A percentile compares a stretch with the other conserved stretches of the same genome.
Conservation (phyloP, 345 rosid species). For the Arabis alpina region DNA sequence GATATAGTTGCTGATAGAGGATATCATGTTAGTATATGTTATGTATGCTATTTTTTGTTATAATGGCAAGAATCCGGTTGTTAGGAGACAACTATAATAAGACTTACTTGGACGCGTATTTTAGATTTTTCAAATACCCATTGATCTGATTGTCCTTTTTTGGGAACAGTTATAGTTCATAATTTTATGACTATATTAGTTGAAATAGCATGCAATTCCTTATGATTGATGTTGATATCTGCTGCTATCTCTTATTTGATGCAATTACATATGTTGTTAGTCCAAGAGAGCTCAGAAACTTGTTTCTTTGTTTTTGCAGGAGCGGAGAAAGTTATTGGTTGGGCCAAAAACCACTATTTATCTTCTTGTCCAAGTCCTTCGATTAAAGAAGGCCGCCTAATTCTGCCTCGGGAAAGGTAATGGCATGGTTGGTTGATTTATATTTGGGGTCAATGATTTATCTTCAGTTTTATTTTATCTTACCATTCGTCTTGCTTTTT, state of each 20-base stretch:
- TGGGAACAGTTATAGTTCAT: neutral
- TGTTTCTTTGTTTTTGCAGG: constrained; percentile 52
- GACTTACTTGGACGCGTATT: constrained; percentile 10
- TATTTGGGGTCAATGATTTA: constrained; percentile 9
- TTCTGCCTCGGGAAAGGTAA: constrained; percentile 87
- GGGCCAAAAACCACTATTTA: constrained; percentile 92
- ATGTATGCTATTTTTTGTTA: constrained; percentile 1
- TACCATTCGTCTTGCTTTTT: constrained; percentile 40
- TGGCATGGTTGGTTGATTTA: constrained; percentile 15
- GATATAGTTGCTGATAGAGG: constrained; percentile 17
- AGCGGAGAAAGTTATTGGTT: constrained; percentile 93
- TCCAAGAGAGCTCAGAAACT: constrained; percentile 25
- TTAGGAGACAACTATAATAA: constrained; percentile 19
- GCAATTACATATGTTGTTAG: constrained; percentile 22
- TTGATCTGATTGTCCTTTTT: constrained; percentile 6
- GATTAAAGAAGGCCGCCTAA: constrained; percentile 69
- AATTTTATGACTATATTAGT: neutral
- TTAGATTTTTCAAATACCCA: constrained; percentile 20
- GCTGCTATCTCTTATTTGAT: constrained; percentile 9
- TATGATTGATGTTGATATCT: constrained; percentile 17
- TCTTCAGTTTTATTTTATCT: constrained; percentile 24
- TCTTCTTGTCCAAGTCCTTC: constrained; percentile 68
- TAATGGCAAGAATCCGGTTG: constrained; percentile 10
- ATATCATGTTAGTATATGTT: constrained; percentile 19
- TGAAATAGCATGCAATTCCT: constrained; percentile 15